Evolutionary conservation across 2,329 filamentous ascomycete genomes (phyloP).

Genomic region (Trichoderma polysporum): DNA sequence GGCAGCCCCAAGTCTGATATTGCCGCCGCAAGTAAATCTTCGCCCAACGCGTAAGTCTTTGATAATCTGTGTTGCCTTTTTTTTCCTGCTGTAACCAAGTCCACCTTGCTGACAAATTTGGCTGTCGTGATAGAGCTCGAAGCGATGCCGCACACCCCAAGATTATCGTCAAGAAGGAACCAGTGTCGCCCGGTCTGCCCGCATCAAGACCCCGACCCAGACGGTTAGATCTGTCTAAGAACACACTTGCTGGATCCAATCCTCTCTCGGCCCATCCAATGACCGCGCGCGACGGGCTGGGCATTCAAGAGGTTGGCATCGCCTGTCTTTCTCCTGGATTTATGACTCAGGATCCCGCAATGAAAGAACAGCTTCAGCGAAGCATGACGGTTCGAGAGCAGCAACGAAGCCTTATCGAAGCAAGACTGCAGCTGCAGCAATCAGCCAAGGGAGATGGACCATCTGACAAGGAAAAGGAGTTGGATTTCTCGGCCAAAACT

Average conservation of each 20-base stretch:
- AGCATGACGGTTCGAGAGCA: slow-evolving; percentile 93
- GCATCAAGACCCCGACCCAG: slow-evolving; percentile 63
- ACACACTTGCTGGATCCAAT: slow-evolving; percentile 50
- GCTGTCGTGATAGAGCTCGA: slow-evolving; percentile 40
- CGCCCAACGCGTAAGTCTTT: slow-evolving; percentile 57
- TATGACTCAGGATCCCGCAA: slow-evolving; percentile 91
- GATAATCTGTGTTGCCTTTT: not conserved
- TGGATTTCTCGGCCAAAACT: slow-evolving; percentile 63
- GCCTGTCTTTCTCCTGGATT: slow-evolving; percentile 95
- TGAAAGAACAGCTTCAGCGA: slow-evolving; percentile 92
- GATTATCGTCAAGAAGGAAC: slow-evolving; percentile 96
- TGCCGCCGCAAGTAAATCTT: slow-evolving; percentile 49
- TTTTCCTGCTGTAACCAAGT: not conserved
- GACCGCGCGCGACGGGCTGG: slow-evolving; percentile 75
- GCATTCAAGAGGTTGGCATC: slow-evolving; percentile 88
- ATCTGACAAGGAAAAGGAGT: slow-evolving; percentile 54
- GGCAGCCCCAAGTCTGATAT: slow-evolving; percentile 50
- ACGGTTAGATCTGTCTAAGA: slow-evolving; percentile 74
- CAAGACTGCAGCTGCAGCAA: slow-evolving; percentile 73
- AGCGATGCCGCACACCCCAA: slow-evolving; percentile 62
- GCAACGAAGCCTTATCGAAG: slow-evolving; percentile 92
- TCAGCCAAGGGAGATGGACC: slow-evolving; percentile 74
- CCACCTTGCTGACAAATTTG: slow-evolving; percentile 20
- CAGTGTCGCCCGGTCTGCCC: slow-evolving; percentile 77
- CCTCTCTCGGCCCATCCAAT: slow-evolving; percentile 68